These are phyloP conservation scores for Leccinum ochraceum DNA, from an alignment of 768 basidiomycete genomes.

Conservation along the genomic window DNA sequence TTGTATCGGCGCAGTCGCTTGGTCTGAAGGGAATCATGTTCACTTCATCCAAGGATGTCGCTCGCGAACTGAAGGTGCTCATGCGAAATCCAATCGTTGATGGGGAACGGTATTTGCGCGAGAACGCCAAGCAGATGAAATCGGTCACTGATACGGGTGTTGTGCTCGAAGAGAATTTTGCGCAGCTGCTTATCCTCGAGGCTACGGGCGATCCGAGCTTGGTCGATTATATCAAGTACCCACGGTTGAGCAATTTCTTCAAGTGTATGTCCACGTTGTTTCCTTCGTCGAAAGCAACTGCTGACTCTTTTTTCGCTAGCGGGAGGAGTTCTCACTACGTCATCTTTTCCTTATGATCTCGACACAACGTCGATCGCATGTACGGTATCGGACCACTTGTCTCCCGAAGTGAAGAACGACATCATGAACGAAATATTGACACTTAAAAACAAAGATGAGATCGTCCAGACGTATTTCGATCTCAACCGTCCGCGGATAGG, in stretches of 20 bases:
- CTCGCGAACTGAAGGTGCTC: conserved; percentile 14
- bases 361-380: conserved; percentile 25
- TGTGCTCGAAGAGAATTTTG: conserved; percentile 22
- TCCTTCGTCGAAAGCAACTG: background rate
- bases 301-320: conserved; percentile 10
- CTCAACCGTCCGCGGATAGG: conserved; percentile 23
- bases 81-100: conserved; percentile 19
- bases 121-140: conserved; percentile 18
- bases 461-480: conserved; percentile 24
- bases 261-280: conserved; percentile 9
- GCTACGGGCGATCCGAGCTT: conserved; percentile 17
- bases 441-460: conserved; percentile 21
- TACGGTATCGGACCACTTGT: conserved; percentile 16
- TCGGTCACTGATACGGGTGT: conserved; percentile 16
- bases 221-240: conserved; percentile 20
- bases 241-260: conserved; percentile 24
- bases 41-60: conserved; percentile 17
- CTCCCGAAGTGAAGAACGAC: conserved; percentile 17
- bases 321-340: conserved; percentile 10
- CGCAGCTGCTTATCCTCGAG: conserved; percentile 25
- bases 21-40: conserved; percentile 24
- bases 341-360: conserved; percentile 17
- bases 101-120: conserved; percentile 15
- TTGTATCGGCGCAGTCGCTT: conserved; percentile 20
- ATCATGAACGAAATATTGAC: conserved; percentile 25